Conservation (phyloP, 768 basidiomycete genomes). For the Plicaturopsis crispa region DNA sequence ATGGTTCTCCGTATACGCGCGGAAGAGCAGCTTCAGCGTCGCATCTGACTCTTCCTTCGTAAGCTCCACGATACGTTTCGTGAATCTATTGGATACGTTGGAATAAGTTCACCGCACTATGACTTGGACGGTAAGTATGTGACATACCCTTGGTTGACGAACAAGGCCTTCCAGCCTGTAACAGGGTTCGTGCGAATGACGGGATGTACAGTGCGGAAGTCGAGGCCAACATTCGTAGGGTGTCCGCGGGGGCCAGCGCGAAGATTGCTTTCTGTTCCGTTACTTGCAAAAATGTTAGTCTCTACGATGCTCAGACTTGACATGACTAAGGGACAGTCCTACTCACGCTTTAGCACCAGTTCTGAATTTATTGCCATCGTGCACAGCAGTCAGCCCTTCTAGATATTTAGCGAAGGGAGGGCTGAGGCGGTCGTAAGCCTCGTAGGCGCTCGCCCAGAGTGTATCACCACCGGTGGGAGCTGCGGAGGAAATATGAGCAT, state of each 20-base stretch:
- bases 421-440: constrained; percentile 58
- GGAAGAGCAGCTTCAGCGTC: constrained; percentile 38
- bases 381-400: constrained; percentile 50
- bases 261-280: no score
- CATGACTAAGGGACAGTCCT: no score
- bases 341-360: no score
- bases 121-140: neutral
- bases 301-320: no score
- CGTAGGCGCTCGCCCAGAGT: constrained; percentile 36
- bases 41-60: constrained; percentile 44
- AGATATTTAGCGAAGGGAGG: constrained; percentile 44
- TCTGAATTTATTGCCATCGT: constrained; percentile 37
- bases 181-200: constrained; percentile 55
- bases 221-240: constrained; percentile 41
- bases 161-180: constrained; percentile 50
- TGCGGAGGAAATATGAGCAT: neutral
- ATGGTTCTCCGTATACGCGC: constrained; percentile 48
- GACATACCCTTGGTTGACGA: constrained; percentile 41
- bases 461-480: neutral
- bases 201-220: constrained; percentile 45
- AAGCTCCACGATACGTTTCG: constrained; percentile 45
- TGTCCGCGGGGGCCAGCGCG: constrained; percentile 40
- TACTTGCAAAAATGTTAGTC: no score
- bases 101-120: neutral
- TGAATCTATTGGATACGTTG: constrained; percentile 32